Percentiles rank a stretch among this genome's conserved stretches.
These are phyloP conservation scores for Carpinus fangiana DNA, from an alignment of 306 rosid species.

Conservation along the genomic window DNA sequence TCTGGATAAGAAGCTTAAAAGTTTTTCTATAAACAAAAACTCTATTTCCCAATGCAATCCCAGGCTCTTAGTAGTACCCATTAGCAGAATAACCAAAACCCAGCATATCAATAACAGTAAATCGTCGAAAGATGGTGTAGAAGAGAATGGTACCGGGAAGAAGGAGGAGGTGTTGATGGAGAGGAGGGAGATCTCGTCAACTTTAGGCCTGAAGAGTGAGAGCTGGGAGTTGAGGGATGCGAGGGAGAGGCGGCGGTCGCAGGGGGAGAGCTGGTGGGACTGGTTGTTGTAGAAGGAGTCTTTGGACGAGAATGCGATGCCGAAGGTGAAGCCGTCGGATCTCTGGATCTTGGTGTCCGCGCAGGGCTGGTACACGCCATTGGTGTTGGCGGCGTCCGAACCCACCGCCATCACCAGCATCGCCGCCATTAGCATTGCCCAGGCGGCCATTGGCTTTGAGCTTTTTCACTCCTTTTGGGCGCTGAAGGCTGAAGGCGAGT, in stretches of 20 bases:
- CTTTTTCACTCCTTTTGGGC: no score
- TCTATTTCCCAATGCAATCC: no score
- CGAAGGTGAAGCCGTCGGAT: constrained; percentile 71
- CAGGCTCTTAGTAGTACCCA: neutral
- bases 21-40: no score
- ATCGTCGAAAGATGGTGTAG: neutral
- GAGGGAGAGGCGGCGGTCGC: constrained; percentile 64
- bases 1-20: no score
- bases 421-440: constrained; percentile 28
- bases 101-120: neutral
- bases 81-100: neutral
- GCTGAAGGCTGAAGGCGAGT: no score
- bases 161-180: constrained; percentile 56
- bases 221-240: constrained; percentile 53
- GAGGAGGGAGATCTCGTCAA: constrained; percentile 78
- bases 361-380: constrained; percentile 60
- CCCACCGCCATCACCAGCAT: neutral
- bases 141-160: constrained; percentile 44
- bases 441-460: constrained; percentile 19
- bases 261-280: constrained; percentile 71
- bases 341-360: constrained; percentile 66
- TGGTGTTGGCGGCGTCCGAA: constrained; percentile 41
- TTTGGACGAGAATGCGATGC: constrained; percentile 58
- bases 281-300: constrained; percentile 47
- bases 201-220: constrained; percentile 64